Conservation (phyloP, 768 basidiomycete species). For the Auricularia sp. region DNA sequence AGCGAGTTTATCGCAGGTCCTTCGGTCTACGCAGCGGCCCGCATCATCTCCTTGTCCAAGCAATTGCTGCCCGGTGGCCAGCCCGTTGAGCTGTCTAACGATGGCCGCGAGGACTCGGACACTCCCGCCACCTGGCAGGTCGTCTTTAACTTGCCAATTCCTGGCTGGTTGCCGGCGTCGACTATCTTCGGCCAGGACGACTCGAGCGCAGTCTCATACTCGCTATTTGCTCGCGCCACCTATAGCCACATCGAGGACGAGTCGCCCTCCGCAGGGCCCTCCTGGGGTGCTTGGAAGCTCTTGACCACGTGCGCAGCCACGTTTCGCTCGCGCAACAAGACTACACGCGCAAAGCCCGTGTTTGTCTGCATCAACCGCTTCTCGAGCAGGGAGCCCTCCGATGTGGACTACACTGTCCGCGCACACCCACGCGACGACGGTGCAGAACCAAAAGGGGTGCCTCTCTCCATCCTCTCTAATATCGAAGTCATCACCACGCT, state of each 20-base stretch:
- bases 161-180: slow-evolving; percentile 75
- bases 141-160: slow-evolving; percentile 72
- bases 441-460: slow-evolving; percentile 28
- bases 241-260: slow-evolving; percentile 39
- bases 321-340: neutral
- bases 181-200: slow-evolving; percentile 31
- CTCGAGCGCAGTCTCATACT: slow-evolving; percentile 50
- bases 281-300: slow-evolving; percentile 25
- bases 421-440: slow-evolving; percentile 5
- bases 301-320: neutral
- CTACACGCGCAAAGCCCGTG: slow-evolving; percentile 7
- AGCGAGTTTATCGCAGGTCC: slow-evolving; percentile 57
- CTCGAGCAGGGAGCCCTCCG: slow-evolving; percentile 14
- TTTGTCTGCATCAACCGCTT: slow-evolving; percentile 13
- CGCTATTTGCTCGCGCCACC: slow-evolving; percentile 56
- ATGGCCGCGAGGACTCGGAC: slow-evolving; percentile 48
- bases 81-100: slow-evolving; percentile 53
- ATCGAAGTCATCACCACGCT: slow-evolving; percentile 57
- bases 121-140: slow-evolving; percentile 57
- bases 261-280: slow-evolving; percentile 35
- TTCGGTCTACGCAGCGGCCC: slow-evolving; percentile 57
- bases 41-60: slow-evolving; percentile 57
- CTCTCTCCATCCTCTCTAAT: slow-evolving; percentile 45
- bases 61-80: slow-evolving; percentile 44
- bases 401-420: slow-evolving; percentile 2